Base-by-base conservation (phyloP, 2,329 filamentous ascomycete genomes). In the Chaetothyriales sp. region DNA sequence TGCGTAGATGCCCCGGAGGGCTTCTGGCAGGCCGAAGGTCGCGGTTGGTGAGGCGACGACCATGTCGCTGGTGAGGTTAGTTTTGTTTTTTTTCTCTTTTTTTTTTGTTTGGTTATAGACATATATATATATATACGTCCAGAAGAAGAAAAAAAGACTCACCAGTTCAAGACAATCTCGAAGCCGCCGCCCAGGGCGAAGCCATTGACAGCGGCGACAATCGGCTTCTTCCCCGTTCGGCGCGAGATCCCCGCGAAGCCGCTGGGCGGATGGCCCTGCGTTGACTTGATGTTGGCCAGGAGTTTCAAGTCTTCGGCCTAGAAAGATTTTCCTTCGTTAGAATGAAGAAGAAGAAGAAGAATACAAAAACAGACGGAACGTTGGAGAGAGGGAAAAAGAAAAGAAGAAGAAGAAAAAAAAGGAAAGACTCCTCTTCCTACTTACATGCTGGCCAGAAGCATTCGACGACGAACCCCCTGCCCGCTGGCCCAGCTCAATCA, bases 151-250 rank as follows among this genome's bases (percentile, higher is more conserved):
- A n/a, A n/a, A n/a, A 15, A 32, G 32, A 56, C 56, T 52, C 45
- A 60, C 58, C 58, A 60, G 46, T 60, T 60, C 44, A 60, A 43
- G 22, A 60, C 58, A 53, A 88, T 86, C 70, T 90, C 85, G 66
- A 84, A 81, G 1, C 84, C 85, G 49, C 84, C 85, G 36, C 85
- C 85, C 45, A 85, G 73, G 52, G 82, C 84, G 18, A 83, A 70
- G 5, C 85, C 85, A 61, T 88, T 86, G 18, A 89, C 81, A 1
- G 84, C 85, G 1, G 80, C 83, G 25, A 90, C 75, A 50, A 90
- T 73, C 5, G 85, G 85, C 61, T 90, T 90, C 65, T 78, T 79
- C 46, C 83, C 83, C 4, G 67, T 64, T 22, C 84, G 73, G 55
- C 84, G 79, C 49, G 77, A 55, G 6, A 60, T 63, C 1, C 67